Conservation (phyloP, 139 green algal species). For the Zygnema cylindricum region DNA sequence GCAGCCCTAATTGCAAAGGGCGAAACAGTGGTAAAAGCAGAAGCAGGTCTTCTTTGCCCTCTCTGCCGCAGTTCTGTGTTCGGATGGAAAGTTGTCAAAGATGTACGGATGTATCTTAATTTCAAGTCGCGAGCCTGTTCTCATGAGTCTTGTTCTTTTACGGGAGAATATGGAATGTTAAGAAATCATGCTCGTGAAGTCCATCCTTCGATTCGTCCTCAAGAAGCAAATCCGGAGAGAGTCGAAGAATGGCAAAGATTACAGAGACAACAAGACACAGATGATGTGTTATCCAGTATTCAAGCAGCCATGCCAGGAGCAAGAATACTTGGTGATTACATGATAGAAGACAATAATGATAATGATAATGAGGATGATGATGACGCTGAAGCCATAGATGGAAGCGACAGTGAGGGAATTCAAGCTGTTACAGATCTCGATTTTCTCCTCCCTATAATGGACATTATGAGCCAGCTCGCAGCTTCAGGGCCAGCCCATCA, state of each 20-base stretch:
- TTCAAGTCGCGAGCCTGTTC: constrained; percentile 17
- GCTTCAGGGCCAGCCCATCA: background rate
- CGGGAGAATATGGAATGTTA: constrained; percentile 12
- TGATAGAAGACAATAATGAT: constrained; percentile 35
- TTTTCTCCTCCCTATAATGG: background rate
- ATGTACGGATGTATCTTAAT: constrained; percentile 30
- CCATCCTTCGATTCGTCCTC: constrained; percentile 14
- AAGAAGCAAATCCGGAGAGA: constrained; percentile 19
- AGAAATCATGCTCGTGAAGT: constrained; percentile 18
- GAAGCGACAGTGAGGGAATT: background rate
- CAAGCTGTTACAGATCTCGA: background rate
- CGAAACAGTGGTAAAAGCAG: constrained; percentile 21
- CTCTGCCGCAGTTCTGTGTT: constrained; percentile 34
- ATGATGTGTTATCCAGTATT: constrained; percentile 40
- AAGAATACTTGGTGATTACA: constrained; percentile 38
- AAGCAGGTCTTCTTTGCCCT: constrained; percentile 16
- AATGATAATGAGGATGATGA: constrained; percentile 30
- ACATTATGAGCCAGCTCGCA: background rate
- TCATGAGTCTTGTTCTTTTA: constrained; percentile 28
- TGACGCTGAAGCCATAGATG: constrained; percentile 1
- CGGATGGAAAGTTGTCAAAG: constrained; percentile 23
- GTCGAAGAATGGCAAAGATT: constrained; percentile 31
- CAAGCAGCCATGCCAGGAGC: constrained; percentile 39
- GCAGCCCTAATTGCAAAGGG: background rate
- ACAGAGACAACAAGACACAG: constrained; percentile 31